Evolutionary conservation across 192 early-diverging fungal species (phyloP), one percentile per base, ranked within the genome.

Genomic region (Umbelopsis isabellina): DNA sequence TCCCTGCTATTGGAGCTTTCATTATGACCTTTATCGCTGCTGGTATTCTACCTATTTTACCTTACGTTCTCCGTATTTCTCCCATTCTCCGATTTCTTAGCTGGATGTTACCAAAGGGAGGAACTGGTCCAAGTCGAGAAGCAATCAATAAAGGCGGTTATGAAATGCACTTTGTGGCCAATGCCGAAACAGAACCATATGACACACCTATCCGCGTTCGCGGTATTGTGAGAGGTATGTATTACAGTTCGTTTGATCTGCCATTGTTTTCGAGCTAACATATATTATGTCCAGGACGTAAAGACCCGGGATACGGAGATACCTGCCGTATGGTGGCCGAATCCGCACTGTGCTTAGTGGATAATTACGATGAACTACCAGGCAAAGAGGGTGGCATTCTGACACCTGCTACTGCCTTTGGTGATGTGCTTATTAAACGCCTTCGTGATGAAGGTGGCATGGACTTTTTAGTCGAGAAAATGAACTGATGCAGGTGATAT

Each of bases 281-380:
- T 22, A 8, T 22, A 16, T 76, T 4, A 8, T n/a, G 18, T 46
- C 4, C 33, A 77, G 69, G 71, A 5, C 82, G 83, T 15, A 82
- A 82, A 20, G 95, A 97, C 69, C 90, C 93, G 11, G 93, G 94
- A 2, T 97, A 97, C 78, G 82, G 81, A 30, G 93, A 93, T 71
- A 96, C 93, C 1, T 86, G 87, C 61, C 85, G 85, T 49, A 92
- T 93, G 82, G 72, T 95, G 23, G 85, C 89, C 25, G 93, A 97
- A 69, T 80, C 90, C 33, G 94, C 93, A 0, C 78, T 96, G 20
- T 90, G 87, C 55, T 70, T 96, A 55, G 86, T 90, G 9, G 75
- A 91, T 50, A 83, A 89, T 35, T 78, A 84, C 18, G 80, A 86
- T 48, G 45, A 76, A 2, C 52, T 85, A 11, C 83, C 87, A 65